phyloP scores from a whole-genome alignment of 139 green algal species.

The Picochlorum costavermella region DNA sequence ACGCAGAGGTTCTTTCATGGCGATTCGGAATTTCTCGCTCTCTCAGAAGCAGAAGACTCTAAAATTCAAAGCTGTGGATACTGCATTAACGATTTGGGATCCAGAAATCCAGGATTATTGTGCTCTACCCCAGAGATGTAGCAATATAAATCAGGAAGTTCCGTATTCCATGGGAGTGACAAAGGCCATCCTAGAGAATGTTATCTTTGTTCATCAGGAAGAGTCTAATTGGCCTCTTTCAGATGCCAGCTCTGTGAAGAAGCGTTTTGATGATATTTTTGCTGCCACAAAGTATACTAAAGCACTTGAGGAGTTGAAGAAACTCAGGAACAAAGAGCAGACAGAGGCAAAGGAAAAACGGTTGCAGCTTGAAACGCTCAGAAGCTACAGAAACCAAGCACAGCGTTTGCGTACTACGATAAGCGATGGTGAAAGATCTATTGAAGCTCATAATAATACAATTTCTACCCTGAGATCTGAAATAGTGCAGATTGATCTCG shows the following conservation, averaged over 20 bases:
- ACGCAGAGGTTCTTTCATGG: constrained; percentile 57
- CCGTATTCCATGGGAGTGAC: constrained; percentile 89
- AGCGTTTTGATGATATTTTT: constrained; percentile 98
- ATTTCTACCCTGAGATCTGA: not conserved
- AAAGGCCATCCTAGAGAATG: constrained; percentile 90
- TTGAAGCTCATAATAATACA: constrained; percentile 4
- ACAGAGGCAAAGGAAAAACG: constrained; percentile 45
- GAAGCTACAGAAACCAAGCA: constrained; percentile 46
- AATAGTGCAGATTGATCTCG: constrained; percentile 16
- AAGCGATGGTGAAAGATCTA: not conserved
- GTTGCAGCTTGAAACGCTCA: constrained; percentile 63
- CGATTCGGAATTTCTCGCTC: constrained; percentile 79
- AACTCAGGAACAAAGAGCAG: constrained; percentile 74
- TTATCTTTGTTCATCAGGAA: constrained; percentile 99
- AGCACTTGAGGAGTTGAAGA: constrained; percentile 80
- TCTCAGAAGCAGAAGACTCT: constrained; percentile 51
- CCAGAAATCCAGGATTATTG: constrained; percentile 56
- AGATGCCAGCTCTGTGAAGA: constrained; percentile 83
- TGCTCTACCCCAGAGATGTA: constrained; percentile 59
- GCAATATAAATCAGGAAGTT: constrained; percentile 87
- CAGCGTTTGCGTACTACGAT: constrained; percentile 8
- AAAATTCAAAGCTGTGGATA: constrained; percentile 81
- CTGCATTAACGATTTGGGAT: constrained; percentile 61
- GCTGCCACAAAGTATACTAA: constrained; percentile 91
- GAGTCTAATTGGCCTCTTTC: constrained; percentile 95